These are phyloP conservation scores for Rhizophora mangle DNA, from an alignment of 345 rosid species.

Conservation along the genomic window DNA sequence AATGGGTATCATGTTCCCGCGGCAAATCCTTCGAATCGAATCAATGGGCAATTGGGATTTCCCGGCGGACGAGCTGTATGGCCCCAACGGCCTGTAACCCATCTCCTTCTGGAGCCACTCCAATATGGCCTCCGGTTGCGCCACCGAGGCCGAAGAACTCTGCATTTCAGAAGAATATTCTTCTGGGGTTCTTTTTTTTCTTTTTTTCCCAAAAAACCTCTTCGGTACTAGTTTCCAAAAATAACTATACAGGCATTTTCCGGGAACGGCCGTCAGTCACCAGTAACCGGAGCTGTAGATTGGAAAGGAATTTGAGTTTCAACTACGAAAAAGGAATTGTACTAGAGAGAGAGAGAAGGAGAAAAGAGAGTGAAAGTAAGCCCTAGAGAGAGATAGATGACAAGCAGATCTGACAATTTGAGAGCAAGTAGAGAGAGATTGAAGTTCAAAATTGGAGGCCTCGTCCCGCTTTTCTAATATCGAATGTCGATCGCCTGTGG, in stretches of 20 bases:
- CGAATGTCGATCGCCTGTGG: no score
- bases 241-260: no score
- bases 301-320: no score
- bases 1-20: constrained; percentile 82
- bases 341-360: no score
- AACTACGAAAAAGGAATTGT: no score
- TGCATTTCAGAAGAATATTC: constrained; percentile 12
- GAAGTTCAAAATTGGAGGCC: background rate
- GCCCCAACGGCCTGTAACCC: constrained; percentile 76
- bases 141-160: constrained; percentile 33
- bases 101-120: constrained; percentile 91
- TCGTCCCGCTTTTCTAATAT: background rate
- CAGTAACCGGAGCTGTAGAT: no score
- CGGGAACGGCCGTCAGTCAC: no score
- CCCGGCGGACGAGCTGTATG: constrained; percentile 46
- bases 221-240: no score
- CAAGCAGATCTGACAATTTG: background rate
- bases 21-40: constrained; percentile 63
- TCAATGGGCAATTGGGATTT: constrained; percentile 61
- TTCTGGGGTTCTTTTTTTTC: background rate
- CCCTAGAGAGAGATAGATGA: background rate
- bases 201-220: no score
- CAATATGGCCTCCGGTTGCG: constrained; percentile 69
- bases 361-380: no score
- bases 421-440: background rate